Percentiles rank a stretch among this genome's conserved stretches.
These are phyloP conservation scores for Pistacia vera DNA, from an alignment of 345 rosid species.

Conservation along the genomic window DNA sequence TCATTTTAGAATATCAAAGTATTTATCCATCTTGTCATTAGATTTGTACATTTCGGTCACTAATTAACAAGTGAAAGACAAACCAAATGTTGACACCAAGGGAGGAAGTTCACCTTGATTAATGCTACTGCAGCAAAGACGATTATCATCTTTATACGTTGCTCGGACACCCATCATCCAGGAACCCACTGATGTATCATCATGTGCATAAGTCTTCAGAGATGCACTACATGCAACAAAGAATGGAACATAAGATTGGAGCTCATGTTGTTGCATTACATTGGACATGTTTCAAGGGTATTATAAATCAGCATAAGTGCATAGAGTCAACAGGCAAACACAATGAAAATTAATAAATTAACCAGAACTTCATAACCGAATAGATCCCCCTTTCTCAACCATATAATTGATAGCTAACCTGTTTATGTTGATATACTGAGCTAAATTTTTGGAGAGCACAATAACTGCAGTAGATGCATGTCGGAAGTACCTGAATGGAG, in stretches of 20 bases:
- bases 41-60: background rate
- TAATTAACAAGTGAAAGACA: background rate
- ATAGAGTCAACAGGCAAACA: background rate
- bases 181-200: slow-evolving; percentile 84
- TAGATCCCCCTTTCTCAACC: background rate
- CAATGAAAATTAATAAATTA: background rate
- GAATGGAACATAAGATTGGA: background rate
- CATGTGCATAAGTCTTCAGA: slow-evolving; percentile 82
- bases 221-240: slow-evolving; percentile 66
- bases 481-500: slow-evolving; percentile 74
- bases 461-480: slow-evolving; percentile 79
- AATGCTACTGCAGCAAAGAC: slow-evolving; percentile 82
- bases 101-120: slow-evolving; percentile 68
- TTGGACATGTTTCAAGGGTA: background rate
- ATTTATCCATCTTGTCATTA: background rate
- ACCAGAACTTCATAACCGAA: background rate
- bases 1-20: background rate
- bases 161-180: slow-evolving; percentile 98
- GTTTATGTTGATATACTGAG: slow-evolving; percentile 79
- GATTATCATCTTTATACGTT: slow-evolving; percentile 87
- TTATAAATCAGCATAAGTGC: slow-evolving; percentile 4
- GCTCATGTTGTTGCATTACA: background rate
- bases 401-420: slow-evolving; percentile 50
- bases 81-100: background rate
- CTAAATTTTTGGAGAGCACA: slow-evolving; percentile 83